phyloP scores from a whole-genome alignment of 73 alveolate genomes.

The Paramecium octaurelia region DNA sequence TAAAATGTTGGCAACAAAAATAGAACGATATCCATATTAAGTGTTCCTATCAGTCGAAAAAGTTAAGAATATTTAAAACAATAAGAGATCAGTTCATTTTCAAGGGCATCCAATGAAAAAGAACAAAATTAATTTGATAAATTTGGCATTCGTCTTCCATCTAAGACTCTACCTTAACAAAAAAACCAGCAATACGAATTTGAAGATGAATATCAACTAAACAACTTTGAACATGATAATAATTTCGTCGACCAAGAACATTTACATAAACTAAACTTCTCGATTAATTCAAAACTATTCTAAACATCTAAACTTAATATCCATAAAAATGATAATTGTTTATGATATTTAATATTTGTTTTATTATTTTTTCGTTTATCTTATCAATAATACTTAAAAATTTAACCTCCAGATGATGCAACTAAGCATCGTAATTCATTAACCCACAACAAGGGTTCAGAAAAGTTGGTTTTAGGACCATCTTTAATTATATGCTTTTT shows the following conservation, averaged over 20 bases:
- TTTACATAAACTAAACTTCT: conserved; percentile 1
- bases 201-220: background rate
- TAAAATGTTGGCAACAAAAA: background rate
- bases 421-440: background rate
- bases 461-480: background rate
- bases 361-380: background rate
- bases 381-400: background rate
- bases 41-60: background rate
- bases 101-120: background rate
- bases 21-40: background rate
- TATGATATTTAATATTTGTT: background rate
- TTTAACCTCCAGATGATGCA: background rate
- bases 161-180: background rate
- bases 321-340: background rate
- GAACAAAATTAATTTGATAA: background rate
- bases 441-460: conserved; percentile 8
- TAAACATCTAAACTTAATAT: background rate
- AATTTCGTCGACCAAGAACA: background rate
- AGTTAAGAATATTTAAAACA: background rate
- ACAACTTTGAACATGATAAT: background rate
- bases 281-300: background rate
- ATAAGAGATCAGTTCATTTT: background rate
- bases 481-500: background rate
- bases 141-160: background rate
- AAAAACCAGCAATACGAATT: background rate